phyloP scores from a whole-genome alignment of 768 basidiomycete species.

The Guyanaporus albipodus region DNA sequence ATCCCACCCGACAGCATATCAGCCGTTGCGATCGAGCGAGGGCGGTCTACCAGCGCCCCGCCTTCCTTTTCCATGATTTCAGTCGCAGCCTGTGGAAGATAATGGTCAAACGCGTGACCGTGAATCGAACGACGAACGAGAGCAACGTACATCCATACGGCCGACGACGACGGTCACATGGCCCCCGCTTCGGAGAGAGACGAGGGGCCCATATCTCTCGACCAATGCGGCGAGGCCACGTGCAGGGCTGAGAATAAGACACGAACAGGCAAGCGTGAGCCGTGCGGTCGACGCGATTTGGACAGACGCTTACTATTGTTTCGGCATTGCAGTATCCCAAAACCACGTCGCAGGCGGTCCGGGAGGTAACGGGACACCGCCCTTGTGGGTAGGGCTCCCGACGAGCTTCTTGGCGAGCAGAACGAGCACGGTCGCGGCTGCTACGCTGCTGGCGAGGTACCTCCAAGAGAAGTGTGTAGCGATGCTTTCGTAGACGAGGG shows the following conservation, averaged over 20 bases:
- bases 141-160: conserved; percentile 11
- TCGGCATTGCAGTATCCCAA: not conserved
- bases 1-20: conserved; percentile 54
- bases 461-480: not conserved
- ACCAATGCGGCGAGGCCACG: conserved; percentile 45
- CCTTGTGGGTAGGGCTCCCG: not conserved
- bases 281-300: too few relatives aligned
- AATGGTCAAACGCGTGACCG: conserved; percentile 21
- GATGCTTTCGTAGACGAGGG: too few relatives aligned
- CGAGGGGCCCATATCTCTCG: conserved; percentile 52
- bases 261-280: not conserved
- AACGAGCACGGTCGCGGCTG: not conserved
- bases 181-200: conserved; percentile 46
- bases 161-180: conserved; percentile 17
- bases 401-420: not conserved
- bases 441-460: not conserved
- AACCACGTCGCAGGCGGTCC: conserved; percentile 2
- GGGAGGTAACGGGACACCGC: not conserved
- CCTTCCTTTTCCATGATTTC: conserved; percentile 64
- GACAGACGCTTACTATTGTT: not conserved
- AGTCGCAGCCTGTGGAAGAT: conserved; percentile 50
- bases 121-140: not conserved
- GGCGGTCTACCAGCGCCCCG: conserved; percentile 46
- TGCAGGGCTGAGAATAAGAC: not conserved
- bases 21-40: conserved; percentile 45